Conservation (phyloP, 169 alveolate species). For the Eimeria brunetti region DNA sequence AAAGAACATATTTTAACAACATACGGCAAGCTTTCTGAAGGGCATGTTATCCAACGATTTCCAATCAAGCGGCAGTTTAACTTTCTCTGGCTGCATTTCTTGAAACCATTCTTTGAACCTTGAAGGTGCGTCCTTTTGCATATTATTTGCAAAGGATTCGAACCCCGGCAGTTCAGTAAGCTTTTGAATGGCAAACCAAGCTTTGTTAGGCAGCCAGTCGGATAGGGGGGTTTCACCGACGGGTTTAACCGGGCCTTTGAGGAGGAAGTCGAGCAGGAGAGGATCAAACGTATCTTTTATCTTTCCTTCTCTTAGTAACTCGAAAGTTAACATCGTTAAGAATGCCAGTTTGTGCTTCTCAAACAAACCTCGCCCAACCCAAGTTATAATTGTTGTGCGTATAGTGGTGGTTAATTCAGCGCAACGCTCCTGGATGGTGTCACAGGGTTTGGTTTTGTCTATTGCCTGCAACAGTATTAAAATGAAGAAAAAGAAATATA, state of each 20-base stretch:
- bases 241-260: conserved; percentile 92
- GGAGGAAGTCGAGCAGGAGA: conserved; percentile 91
- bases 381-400: conserved; percentile 94
- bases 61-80: conserved; percentile 97
- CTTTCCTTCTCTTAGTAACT: conserved; percentile 94
- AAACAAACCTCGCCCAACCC: conserved; percentile 97
- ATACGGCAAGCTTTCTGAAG: conserved; percentile 93
- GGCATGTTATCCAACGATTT: conserved; percentile 95
- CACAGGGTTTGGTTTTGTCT: conserved; percentile 90
- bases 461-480: conserved; percentile 91
- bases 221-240: conserved; percentile 94
- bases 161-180: conserved; percentile 96
- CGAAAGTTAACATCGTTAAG: conserved; percentile 94
- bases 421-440: conserved; percentile 90
- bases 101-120: conserved; percentile 98
- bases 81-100: conserved; percentile 96
- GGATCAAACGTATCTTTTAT: conserved; percentile 92
- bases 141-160: conserved; percentile 92
- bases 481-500: no score
- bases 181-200: conserved; percentile 95
- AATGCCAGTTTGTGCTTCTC: conserved; percentile 97
- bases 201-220: conserved; percentile 96
- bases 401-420: conserved; percentile 92
- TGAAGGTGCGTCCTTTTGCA: conserved; percentile 97
- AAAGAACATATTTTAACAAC: background rate